Conservation (phyloP, 352 stramenopile genomes). For the Pythium vanterpoolii region DNA sequence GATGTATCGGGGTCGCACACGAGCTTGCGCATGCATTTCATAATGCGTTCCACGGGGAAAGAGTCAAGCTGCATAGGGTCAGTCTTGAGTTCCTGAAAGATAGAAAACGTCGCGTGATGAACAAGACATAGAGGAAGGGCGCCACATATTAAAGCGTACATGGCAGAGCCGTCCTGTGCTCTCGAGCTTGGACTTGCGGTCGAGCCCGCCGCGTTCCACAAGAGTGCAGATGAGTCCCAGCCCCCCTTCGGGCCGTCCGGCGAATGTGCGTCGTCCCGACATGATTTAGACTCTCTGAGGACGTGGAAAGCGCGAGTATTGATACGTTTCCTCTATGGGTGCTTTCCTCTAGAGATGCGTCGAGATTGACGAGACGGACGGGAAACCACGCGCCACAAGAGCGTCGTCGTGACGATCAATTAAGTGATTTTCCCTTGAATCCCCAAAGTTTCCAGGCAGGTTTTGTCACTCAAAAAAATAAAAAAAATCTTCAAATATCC, state of each 20-base stretch:
- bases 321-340: not conserved
- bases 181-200: slow-evolving; percentile 87
- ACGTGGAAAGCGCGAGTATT: not conserved
- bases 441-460: slow-evolving; percentile 11
- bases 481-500: slow-evolving; percentile 9
- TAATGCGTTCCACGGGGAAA: slow-evolving; percentile 77
- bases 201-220: slow-evolving; percentile 77
- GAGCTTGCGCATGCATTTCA: slow-evolving; percentile 74
- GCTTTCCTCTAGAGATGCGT: no score
- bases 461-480: slow-evolving; percentile 16
- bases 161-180: slow-evolving; percentile 80
- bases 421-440: not conserved
- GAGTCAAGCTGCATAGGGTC: slow-evolving; percentile 79
- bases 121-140: not conserved
- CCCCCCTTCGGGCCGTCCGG: slow-evolving; percentile 41
- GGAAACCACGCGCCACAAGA: no score
- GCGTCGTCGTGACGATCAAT: not conserved
- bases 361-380: no score
- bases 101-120: no score
- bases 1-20: slow-evolving; percentile 79
- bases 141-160: slow-evolving; percentile 4
- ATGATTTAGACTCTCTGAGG: slow-evolving; percentile 8
- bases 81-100: slow-evolving; percentile 65
- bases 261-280: slow-evolving; percentile 32
- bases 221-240: slow-evolving; percentile 80